A percentile compares a stretch with the other conserved stretches of the same genome.
Conservation (phyloP, 495 filamentous ascomycete genomes). For the Neurospora cerealis region DNA sequence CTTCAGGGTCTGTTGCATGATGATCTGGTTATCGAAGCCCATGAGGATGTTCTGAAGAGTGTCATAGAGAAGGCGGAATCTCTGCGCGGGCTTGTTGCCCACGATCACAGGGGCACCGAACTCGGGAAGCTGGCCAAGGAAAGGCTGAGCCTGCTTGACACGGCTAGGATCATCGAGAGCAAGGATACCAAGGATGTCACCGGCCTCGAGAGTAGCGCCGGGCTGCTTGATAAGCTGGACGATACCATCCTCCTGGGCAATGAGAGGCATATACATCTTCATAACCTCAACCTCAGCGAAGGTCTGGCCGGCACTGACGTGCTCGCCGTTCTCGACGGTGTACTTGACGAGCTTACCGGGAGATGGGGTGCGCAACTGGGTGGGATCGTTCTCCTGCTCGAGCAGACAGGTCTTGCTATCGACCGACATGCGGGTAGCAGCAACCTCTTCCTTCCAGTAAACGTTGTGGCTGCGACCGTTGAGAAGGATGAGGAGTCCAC, state of each 20-base stretch:
- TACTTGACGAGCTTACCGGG: constrained; percentile 99
- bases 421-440: constrained; percentile 88
- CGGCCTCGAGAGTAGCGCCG: constrained; percentile 92
- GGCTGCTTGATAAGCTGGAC: constrained; percentile 99
- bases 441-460: constrained; percentile 99
- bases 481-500: constrained; percentile 86
- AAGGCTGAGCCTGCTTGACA: constrained; percentile 96
- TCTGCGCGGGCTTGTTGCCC: constrained; percentile 86
- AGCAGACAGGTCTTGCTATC: constrained; percentile 96
- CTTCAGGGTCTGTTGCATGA: constrained; percentile 83
- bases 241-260: constrained; percentile 93
- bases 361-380: constrained; percentile 86
- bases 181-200: constrained; percentile 97
- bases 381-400: constrained; percentile 98
- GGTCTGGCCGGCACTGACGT: constrained; percentile 84
- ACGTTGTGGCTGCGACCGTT: constrained; percentile 91
- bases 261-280: constrained; percentile 99
- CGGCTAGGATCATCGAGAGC: constrained; percentile 91
- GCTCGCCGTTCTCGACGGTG: constrained; percentile 91
- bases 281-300: constrained; percentile 99
- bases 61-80: constrained; percentile 64
- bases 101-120: constrained; percentile 77
- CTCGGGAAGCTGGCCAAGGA: constrained; percentile 82
- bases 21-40: constrained; percentile 95
- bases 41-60: constrained; percentile 82